phyloP scores from a whole-genome alignment of 768 basidiomycete species.

The Boletus pseudo-olivaceus region DNA sequence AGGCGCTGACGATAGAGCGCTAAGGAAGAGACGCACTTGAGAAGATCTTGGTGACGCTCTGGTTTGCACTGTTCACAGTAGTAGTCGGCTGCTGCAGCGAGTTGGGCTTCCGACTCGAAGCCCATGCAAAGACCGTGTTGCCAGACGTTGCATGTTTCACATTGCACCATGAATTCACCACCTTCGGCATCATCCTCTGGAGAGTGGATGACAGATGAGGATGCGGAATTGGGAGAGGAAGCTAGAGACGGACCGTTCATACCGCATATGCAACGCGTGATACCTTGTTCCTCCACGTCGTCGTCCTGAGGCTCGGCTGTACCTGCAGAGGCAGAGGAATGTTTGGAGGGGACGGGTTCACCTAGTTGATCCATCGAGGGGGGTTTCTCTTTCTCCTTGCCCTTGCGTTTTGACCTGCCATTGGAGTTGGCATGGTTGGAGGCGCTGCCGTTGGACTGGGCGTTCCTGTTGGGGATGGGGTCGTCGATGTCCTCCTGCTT shows the following conservation, averaged over 20 bases:
- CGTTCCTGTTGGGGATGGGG: slow-evolving; percentile 44
- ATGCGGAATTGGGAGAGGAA: slow-evolving; percentile 4
- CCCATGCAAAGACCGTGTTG: slow-evolving; percentile 98
- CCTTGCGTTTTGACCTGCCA: slow-evolving; percentile 57
- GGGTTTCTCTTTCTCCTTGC: slow-evolving; percentile 61
- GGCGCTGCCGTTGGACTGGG: slow-evolving; percentile 30
- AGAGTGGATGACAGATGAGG: slow-evolving; percentile 28
- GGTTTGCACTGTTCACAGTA: slow-evolving; percentile 94
- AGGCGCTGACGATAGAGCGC: slow-evolving; percentile 14
- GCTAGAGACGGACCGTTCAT: slow-evolving; percentile 56
- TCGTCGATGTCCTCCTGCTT: slow-evolving; percentile 78
- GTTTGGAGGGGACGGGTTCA: slow-evolving; percentile 26
- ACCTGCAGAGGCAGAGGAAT: slow-evolving; percentile 28
- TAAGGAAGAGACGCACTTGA: slow-evolving; percentile 56
- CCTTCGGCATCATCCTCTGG: slow-evolving; percentile 76
- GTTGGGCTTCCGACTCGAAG: slow-evolving; percentile 70
- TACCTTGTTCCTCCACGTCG: slow-evolving; percentile 49
- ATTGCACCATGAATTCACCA: slow-evolving; percentile 96
- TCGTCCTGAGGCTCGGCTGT: slow-evolving; percentile 40
- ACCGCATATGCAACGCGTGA: slow-evolving; percentile 86
- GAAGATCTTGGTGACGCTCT: slow-evolving; percentile 75
- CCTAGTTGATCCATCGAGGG: slow-evolving; percentile 28
- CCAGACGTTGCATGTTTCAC: slow-evolving; percentile 96
- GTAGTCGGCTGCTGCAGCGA: slow-evolving; percentile 79
- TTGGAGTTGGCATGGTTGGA: slow-evolving; percentile 32